Evolutionary conservation across 2,329 filamentous ascomycete species (phyloP), one percentile per base, ranked within the genome.

Genomic region (Botrytis sinoallii): DNA sequence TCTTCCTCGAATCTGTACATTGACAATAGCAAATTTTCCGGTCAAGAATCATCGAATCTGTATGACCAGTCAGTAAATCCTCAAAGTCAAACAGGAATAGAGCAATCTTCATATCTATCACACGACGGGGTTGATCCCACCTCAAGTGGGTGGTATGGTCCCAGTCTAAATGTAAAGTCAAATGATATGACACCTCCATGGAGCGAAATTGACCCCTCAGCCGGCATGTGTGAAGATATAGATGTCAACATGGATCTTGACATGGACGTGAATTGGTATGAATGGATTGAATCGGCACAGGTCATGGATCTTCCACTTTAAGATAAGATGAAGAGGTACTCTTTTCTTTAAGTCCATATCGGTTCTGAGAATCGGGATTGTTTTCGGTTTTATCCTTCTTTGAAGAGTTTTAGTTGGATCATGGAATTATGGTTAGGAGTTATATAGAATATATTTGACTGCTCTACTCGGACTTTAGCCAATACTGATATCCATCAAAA

Each of bases 211-310:
- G 76, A 79, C 70, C 74, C 73, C 6, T 75, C 77, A 6, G 68
- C 66, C 25, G 78, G 79, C 67, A 72, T 71, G 25, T 78, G 78
- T 60, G 35, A 75, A 44, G 77, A 80, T 52, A 46, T 79, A 48
- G 76, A 78, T 70, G 55, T 75, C 32, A 76, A 78, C 63, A 80
- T 81, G 77, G 79, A 82, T 44, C 71, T 82, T 57, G 80, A 81
- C 65, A 72, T 70, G 12, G 80, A 82, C n/a, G 72, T 83, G 29
- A 76, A 83, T 73, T 84, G 83, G 82, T 81, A 82, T 75, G 79
- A 80, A 69, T 84, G 82, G 83, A 75, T 83, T 29, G 79, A 83
- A 72, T 82, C 81, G 73, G 81, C 81, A 2, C 81, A 80, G 44
- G 61, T 63, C 35, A 77, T 77, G 71, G 75, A 76, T 60, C 32